Base-by-base conservation (phyloP, 2,329 filamentous ascomycete genomes). In the Pezicula neosporulosa region DNA sequence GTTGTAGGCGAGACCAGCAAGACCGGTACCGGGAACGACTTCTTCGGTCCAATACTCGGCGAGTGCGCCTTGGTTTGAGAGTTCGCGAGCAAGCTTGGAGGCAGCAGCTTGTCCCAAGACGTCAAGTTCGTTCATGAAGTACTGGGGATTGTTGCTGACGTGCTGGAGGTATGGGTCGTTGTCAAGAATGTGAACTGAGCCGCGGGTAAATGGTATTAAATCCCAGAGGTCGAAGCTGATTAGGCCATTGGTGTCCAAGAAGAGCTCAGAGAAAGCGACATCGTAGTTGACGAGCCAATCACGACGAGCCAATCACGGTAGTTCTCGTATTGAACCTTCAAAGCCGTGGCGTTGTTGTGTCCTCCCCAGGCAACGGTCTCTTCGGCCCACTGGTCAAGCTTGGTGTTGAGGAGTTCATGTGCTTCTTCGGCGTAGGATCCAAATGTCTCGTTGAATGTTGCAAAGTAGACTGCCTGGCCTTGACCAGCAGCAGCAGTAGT, bases 161-260 rank as follows among this genome's bases (percentile, higher is more conserved):
- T 51, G 51, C 4, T 48, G 50, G 3, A 66, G 57, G 46, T 65
- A 65, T 12, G 64, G 63, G 27, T 66, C 64, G 28, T 43, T 53
- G 49, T 48, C 39, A 8, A 60, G 46, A 21, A 62, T 59, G 13
- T 62, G 58, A 6, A 60, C 52, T 12, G 49, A 65, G 1, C 63
- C 63, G 5, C 65, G 59, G 2, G 65, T 61, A 48, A 66, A 66
- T 8, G 63, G 65, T 10, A 67, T 57, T 4, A 67, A 50, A 33
- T 63, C 53, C 64, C 64, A 66, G 2, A 66, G 16, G 37, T 63
- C 62, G 21, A 66, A 62, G 44, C 53, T 59, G 12, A 65, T 60
- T 1, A 55, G 47, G 3, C 58, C 60, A 9, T 46, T 44, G 1
- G 61, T 63, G 19, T 67, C 62, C 8, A 67, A 4, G 51, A 67